Percentiles rank a stretch among this genome's conserved stretches.
These are phyloP conservation scores for Cadophora malorum DNA, from an alignment of 2,329 filamentous ascomycete genomes.

Conservation along the genomic window DNA sequence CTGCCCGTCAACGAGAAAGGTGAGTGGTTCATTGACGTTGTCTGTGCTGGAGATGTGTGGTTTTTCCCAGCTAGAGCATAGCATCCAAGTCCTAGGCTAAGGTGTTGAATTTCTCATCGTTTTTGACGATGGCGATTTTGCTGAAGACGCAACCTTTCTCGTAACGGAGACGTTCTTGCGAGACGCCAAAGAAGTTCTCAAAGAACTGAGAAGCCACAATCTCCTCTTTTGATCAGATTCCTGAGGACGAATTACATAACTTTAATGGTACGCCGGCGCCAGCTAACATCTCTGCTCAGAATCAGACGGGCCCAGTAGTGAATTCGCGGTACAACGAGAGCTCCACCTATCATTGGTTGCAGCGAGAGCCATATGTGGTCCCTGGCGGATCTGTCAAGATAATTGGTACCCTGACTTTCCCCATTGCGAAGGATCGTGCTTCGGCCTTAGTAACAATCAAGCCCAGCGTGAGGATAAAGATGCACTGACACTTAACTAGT, in stretches of 20 bases:
- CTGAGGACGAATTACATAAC: constrained; percentile 56
- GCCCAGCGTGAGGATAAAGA: constrained; percentile 53
- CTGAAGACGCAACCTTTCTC: constrained; percentile 52
- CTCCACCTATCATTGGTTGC: constrained; percentile 59
- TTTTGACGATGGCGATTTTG: constrained; percentile 64
- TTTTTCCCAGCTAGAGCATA: constrained; percentile 56
- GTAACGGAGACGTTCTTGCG: constrained; percentile 19
- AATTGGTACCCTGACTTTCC: constrained; percentile 62
- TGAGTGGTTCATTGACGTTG: constrained; percentile 54
- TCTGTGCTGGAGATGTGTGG: constrained; percentile 60
- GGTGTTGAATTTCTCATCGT: constrained; percentile 65
- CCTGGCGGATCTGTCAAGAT: constrained; percentile 66
- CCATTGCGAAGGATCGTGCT: constrained; percentile 75
- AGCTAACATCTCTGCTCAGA: constrained; percentile 52
- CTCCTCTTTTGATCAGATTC: constrained; percentile 55
- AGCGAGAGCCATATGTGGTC: constrained; percentile 51
- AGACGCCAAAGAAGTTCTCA: constrained; percentile 52
- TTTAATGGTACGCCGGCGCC: constrained; percentile 58
- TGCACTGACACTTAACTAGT: constrained; percentile 49
- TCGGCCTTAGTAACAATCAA: constrained; percentile 74
- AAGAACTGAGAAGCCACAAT: constrained; percentile 59
- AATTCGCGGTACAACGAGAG: constrained; percentile 47
- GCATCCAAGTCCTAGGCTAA: constrained; percentile 60
- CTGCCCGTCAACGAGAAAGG: constrained; percentile 60
- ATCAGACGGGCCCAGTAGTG: constrained; percentile 53